These are phyloP conservation scores for Geranium incanum DNA, from an alignment of 441 rosid genomes.

Conservation along the genomic window DNA sequence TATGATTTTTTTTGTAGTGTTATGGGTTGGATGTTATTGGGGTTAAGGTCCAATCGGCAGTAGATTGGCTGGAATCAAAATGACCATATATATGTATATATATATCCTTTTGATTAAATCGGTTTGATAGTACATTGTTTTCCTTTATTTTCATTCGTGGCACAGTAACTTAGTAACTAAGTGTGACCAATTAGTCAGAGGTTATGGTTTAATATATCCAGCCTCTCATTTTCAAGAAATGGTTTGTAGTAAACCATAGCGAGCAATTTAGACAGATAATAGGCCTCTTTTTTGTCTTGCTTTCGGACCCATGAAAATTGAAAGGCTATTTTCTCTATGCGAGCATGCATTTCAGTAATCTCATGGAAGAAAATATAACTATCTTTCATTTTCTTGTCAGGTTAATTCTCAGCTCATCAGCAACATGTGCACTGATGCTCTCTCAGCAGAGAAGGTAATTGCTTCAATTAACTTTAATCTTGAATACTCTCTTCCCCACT, in stretches of 20 bases:
- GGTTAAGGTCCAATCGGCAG: neutral
- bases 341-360: neutral
- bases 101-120: neutral
- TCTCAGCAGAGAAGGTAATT: constrained; percentile 95
- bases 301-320: neutral
- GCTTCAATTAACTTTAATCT: neutral
- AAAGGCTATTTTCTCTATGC: neutral
- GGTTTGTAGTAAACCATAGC: neutral
- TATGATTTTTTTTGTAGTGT: neutral
- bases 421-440: constrained; percentile 96
- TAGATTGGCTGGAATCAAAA: neutral
- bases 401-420: constrained; percentile 97
- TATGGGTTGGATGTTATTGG: neutral
- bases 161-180: neutral
- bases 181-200: neutral
- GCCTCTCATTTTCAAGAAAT: neutral
- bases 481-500: neutral
- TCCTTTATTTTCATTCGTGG: neutral
- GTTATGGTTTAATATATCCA: neutral
- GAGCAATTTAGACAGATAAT: neutral
- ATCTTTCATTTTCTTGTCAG: constrained; percentile 29
- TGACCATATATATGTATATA: neutral
- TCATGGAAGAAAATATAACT: neutral
- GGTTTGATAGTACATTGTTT: neutral
- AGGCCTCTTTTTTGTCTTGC: neutral